Base-by-base conservation (phyloP, 306 rosid genomes). In the Erythrophleum fordii region DNA sequence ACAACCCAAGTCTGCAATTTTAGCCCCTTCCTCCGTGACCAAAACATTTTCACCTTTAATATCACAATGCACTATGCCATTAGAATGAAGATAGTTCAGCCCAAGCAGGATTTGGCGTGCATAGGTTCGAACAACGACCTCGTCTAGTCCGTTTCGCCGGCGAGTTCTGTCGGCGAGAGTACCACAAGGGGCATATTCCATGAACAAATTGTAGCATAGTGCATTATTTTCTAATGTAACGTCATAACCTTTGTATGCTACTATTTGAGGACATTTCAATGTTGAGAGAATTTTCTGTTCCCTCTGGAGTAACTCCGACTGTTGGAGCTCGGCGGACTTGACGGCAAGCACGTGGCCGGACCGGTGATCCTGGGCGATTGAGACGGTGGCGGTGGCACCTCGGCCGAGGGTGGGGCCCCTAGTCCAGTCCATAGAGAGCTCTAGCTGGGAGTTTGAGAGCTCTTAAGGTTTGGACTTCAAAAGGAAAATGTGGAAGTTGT, bases 1-100 rank as follows among this genome's bases (percentile, higher is more conserved):
- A 72, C 91, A 91, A 13, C 94, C 94, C n/a, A 91, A 81, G 75
- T 91, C 92, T n/a, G 92, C 94, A 11, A 91, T 76, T 84, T 85
- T 91, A 18, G 79, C 80, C 22, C 91, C 90, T 10, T 68, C 80
- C 23, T 67, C 76, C 7, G 86, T 29, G 58, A 88, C 79, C 88
- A 91, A 78, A 80, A 91, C 37, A 69, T 91, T 91, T 22, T 6
- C 82, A 13, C 87, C 73, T 78, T 91, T 91, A 13, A 91, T 79
- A 78, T 91, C 94, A 71, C 94, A 85, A 78, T 91, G 94, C 70
- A 84, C 92, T 0, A 88, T 77, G 12, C 90, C 91, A 37, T 76
- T 62, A 14, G 76, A 61, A 35, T 91, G 94, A 49, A 91, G 89
- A 34, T 79, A 80, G 17, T 78, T 28, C 8, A 91, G 83, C 28